Evolutionary conservation across 768 basidiomycete species (phyloP).

Genomic region (Exsudoporus frostii): DNA sequence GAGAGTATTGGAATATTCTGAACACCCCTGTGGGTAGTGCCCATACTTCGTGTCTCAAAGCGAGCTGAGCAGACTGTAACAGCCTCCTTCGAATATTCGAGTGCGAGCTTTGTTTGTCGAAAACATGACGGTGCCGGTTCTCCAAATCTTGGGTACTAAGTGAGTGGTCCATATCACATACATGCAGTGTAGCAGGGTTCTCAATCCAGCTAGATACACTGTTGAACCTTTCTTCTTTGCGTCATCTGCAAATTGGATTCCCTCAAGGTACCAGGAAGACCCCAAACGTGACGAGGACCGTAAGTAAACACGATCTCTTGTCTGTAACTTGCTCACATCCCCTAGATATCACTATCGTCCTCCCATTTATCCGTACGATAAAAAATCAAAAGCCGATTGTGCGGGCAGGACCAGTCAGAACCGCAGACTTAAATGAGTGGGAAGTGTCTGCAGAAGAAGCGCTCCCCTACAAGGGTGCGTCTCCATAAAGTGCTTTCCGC

Average conservation of each 20-base stretch:
- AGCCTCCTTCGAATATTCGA: constrained; percentile 38
- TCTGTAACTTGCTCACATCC: constrained; percentile 2
- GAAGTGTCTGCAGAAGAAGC: not conserved
- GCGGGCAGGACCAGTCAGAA: constrained; percentile 13
- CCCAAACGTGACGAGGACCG: constrained; percentile 43
- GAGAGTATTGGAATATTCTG: constrained; percentile 32
- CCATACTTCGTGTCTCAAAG: not conserved
- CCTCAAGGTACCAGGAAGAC: constrained; percentile 60
- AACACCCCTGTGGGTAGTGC: constrained; percentile 31
- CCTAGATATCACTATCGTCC: constrained; percentile 54
- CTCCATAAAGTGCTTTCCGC: not conserved
- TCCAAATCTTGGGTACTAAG: constrained; percentile 59
- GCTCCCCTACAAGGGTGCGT: constrained; percentile 18
- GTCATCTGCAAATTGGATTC: constrained; percentile 64
- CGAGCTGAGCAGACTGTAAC: not conserved
- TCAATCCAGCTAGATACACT: constrained; percentile 38
- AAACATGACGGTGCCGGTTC: constrained; percentile 45
- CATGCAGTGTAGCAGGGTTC: not conserved
- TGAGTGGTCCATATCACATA: constrained; percentile 23
- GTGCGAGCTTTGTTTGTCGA: constrained; percentile 53
- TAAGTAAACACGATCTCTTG: constrained; percentile 37
- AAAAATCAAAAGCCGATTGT: constrained; percentile 26
- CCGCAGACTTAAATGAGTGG: not conserved
- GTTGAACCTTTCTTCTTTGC: constrained; percentile 68
- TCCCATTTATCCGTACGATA: constrained; percentile 49